Evolutionary conservation across 1,284 basidiomycete species (phyloP), one percentile per base, ranked within the genome.

Genomic region (Puccinia novopanici): DNA sequence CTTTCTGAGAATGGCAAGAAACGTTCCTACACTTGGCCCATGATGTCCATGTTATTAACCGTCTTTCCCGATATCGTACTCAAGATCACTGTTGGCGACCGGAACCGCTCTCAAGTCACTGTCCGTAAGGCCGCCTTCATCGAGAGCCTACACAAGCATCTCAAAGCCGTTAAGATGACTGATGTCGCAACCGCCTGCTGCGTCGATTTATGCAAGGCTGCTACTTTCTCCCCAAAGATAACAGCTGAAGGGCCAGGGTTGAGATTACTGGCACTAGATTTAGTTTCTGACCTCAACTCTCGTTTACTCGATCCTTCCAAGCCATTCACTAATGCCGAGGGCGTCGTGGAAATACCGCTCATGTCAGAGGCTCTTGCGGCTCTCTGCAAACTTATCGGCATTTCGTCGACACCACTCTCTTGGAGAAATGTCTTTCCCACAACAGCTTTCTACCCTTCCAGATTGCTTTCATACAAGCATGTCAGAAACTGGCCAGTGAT

Each of bases 121-220:
- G 79, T 67, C 42, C 61, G 73, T 0, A 74, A 70, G 30, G 73
- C 78, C n/a, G 76, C 73, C 27, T 81, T 83, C 59, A 76, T 81
- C 71, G 82, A 83, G 57, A 80, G 81, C 68, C 70, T 83, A 37
- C 82, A 84, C 45, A 86, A 86, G 75, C 75, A 81, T 40, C 82
- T 83, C 30, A 82, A 84, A 27, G 82, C 82, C 42, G 80, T 42
- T 63, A 84, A 84, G 84, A 84, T 90, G 40, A 86, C 89, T 9
- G 91, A 93, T 79, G 87, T 91, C 0, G 89, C 91, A 0, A 86
- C 93, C 77, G 89, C 92, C 1, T 94, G 93, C 85, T 90, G 90
- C 73, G 88, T 94, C 40, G 94, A 97, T 84, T 87, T 94, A 48
- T 92, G 93, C 85, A 89, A 91, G 81, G 93, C 92, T 0, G 93